Percentiles rank a stretch among this genome's conserved stretches.
Conservation (phyloP, 2,329 filamentous ascomycete genomes). For the Colletotrichum incanum region DNA sequence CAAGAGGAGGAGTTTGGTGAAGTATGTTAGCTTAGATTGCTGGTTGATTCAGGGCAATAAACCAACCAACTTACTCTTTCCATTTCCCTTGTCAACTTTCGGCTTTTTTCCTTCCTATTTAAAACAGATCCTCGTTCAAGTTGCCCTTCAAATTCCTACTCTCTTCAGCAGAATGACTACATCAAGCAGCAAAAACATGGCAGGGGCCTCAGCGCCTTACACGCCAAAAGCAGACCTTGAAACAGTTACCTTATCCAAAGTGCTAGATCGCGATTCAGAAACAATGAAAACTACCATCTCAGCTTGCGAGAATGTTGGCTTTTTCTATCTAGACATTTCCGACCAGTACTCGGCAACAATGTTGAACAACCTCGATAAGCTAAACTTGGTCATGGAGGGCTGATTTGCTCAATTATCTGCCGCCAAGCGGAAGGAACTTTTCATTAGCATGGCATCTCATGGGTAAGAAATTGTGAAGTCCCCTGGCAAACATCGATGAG, state of each 20-base stretch:
- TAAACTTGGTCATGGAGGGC: constrained; percentile 4
- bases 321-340: neutral
- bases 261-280: neutral
- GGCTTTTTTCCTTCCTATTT: neutral
- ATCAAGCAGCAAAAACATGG: neutral
- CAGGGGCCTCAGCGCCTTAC: neutral
- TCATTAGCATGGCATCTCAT: constrained; percentile 8
- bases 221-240: constrained; percentile 1
- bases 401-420: neutral
- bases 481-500: accelerated
- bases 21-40: neutral
- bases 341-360: constrained; percentile 12
- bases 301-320: no score
- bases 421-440: neutral
- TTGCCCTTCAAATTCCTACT: neutral
- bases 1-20: constrained; percentile 78
- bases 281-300: neutral
- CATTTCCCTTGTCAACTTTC: neutral
- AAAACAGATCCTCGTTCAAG: neutral
- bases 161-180: neutral
- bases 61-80: constrained; percentile 10
- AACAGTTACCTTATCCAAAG: neutral
- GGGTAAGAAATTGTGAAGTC: neutral
- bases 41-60: no score
- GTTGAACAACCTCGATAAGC: neutral